A percentile compares a stretch with the other conserved stretches of the same genome.
Evolutionary conservation across 2,329 filamentous ascomycete species (phyloP).

Genomic region (Arthrinium phaeospermum): DNA sequence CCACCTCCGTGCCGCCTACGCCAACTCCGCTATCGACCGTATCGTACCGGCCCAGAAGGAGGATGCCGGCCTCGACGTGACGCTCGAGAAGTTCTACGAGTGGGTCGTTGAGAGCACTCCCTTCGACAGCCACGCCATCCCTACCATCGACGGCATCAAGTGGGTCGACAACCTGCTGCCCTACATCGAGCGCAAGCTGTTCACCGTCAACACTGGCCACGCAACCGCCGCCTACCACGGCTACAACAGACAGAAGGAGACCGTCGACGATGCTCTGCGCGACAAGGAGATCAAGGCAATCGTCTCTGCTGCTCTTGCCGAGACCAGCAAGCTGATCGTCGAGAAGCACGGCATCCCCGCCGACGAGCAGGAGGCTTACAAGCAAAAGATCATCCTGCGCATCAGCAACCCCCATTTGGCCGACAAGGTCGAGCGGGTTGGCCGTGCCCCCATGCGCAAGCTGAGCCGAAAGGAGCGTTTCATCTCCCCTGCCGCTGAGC

Average conservation of each 20-base stretch:
- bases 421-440: conserved; percentile 93
- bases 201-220: conserved; percentile 98
- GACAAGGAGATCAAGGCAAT: conserved; percentile 80
- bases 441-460: conserved; percentile 92
- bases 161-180: conserved; percentile 91
- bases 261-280: conserved; percentile 86
- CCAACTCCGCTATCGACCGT: conserved; percentile 97
- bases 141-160: conserved; percentile 84
- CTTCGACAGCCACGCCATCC: conserved; percentile 73
- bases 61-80: conserved; percentile 84
- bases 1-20: conserved; percentile 80
- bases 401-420: conserved; percentile 94
- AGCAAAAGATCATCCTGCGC: conserved; percentile 88
- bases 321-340: conserved; percentile 87
- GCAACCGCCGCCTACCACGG: conserved; percentile 96
- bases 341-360: conserved; percentile 81
- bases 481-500: conserved; percentile 86
- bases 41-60: conserved; percentile 92
- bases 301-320: conserved; percentile 79
- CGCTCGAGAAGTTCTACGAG: conserved; percentile 98
- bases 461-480: conserved; percentile 95
- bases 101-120: conserved; percentile 94
- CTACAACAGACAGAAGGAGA: conserved; percentile 83
- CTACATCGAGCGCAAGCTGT: conserved; percentile 99
- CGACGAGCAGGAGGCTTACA: conserved; percentile 82